phyloP scores from a whole-genome alignment of 225 moss, liverwort and hornwort species.

The Polytrichum formosum region DNA sequence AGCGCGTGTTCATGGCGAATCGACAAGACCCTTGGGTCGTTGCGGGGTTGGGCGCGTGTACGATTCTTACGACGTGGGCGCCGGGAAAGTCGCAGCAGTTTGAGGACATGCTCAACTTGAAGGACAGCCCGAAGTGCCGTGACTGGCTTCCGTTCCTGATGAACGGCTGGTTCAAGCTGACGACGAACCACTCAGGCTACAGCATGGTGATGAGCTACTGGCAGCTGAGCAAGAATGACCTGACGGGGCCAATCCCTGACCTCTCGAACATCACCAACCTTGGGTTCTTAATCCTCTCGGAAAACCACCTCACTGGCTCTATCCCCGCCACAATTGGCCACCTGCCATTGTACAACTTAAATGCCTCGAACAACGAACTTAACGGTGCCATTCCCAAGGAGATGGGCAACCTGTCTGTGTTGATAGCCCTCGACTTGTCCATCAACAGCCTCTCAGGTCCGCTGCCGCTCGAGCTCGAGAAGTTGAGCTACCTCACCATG shows the following conservation, averaged over 20 bases:
- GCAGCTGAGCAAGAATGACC: conserved; percentile 56
- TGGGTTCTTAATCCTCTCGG: conserved; percentile 49
- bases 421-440: conserved; percentile 59
- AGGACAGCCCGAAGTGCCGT: conserved; percentile 41
- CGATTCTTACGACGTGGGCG: conserved; percentile 59
- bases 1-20: conserved; percentile 21
- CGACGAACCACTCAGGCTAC: conserved; percentile 30
- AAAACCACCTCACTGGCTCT: conserved; percentile 48
- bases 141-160: conserved; percentile 55
- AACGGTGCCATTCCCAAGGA: conserved; percentile 54
- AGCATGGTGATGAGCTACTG: conserved; percentile 55
- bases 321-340: conserved; percentile 47
- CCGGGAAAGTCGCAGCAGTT: conserved; percentile 51
- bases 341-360: conserved; percentile 60
- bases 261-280: conserved; percentile 32
- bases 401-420: conserved; percentile 29
- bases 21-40: conserved; percentile 29
- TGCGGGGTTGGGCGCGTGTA: conserved; percentile 40
- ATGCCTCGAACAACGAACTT: conserved; percentile 48
- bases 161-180: conserved; percentile 38
- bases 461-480: conserved; percentile 43
- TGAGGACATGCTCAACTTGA: conserved; percentile 26
- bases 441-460: conserved; percentile 53
- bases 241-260: conserved; percentile 50
- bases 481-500: conserved; percentile 39